A percentile compares a stretch with the other conserved stretches of the same genome.
Evolutionary conservation across 805 yeast species (phyloP).

Genomic region (Candida dendrica): DNA sequence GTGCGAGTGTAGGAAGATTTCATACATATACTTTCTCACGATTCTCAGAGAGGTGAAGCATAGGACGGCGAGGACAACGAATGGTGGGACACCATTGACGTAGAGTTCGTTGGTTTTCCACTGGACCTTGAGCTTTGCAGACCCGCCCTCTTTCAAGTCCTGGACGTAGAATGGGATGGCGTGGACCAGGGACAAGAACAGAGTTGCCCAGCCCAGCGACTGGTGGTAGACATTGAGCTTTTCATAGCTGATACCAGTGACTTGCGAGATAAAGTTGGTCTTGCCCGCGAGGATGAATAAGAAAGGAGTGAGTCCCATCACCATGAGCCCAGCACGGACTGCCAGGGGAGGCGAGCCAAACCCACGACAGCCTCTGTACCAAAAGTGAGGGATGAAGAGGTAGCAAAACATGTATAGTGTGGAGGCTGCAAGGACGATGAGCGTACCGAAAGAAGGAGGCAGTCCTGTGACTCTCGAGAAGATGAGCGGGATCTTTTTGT

Average conservation of each 20-base stretch:
- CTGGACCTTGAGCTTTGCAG: slow-evolving; percentile 14
- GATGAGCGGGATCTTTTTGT: slow-evolving; percentile 24
- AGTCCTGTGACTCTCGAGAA: slow-evolving; percentile 30
- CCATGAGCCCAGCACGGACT: slow-evolving; percentile 44
- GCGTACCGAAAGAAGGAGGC: slow-evolving; percentile 29
- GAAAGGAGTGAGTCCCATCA: slow-evolving; percentile 44
- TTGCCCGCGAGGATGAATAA: slow-evolving; percentile 45
- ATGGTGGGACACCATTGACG: slow-evolving; percentile 40
- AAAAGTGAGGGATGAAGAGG: slow-evolving; percentile 38
- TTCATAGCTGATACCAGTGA: slow-evolving; percentile 51
- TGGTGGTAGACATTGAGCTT: slow-evolving; percentile 46
- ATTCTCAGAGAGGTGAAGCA: slow-evolving; percentile 35
- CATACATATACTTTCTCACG: slow-evolving; percentile 36
- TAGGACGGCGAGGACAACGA: slow-evolving; percentile 35
- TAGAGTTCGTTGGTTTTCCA: slow-evolving; percentile 19
- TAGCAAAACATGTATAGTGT: slow-evolving; percentile 27
- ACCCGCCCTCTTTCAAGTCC: slow-evolving; percentile 42
- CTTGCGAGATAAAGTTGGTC: slow-evolving; percentile 37
- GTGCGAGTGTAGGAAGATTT: slow-evolving; percentile 42
- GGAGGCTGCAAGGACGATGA: slow-evolving; percentile 25
- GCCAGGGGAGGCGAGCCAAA: slow-evolving; percentile 58
- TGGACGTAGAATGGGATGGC: slow-evolving; percentile 43
- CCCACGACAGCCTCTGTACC: slow-evolving; percentile 44
- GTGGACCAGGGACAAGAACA: slow-evolving; percentile 40
- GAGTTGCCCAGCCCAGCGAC: slow-evolving; percentile 29